Evolutionary conservation across 352 stramenopile genomes (phyloP).

Genomic region (Hyaloperonospora brassicae): DNA sequence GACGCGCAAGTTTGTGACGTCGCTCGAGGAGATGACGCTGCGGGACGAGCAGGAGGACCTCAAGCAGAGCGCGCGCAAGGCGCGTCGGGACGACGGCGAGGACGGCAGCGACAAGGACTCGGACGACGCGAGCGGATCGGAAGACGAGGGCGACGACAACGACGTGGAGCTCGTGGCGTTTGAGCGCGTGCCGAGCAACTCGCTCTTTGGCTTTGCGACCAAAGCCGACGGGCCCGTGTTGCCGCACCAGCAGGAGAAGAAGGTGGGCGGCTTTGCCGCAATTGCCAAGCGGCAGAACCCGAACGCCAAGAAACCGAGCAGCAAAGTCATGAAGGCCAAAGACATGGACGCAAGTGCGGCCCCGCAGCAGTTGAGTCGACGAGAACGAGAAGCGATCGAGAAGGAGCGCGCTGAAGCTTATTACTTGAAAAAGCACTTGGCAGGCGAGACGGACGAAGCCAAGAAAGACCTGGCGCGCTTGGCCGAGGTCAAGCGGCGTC

Average conservation of each 20-base stretch:
- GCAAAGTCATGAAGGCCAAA: slow-evolving; percentile 85
- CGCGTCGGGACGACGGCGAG: slow-evolving; percentile 47
- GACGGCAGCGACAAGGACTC: slow-evolving; percentile 31
- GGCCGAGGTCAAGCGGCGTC: slow-evolving; percentile 66
- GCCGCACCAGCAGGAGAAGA: slow-evolving; percentile 57
- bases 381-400: slow-evolving; percentile 83
- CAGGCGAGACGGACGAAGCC: slow-evolving; percentile 77
- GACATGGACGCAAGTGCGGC: slow-evolving; percentile 58
- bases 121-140: slow-evolving; percentile 47
- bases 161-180: slow-evolving; percentile 54
- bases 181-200: slow-evolving; percentile 68
- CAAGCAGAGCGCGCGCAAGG: slow-evolving; percentile 62
- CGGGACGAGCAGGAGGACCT: slow-evolving; percentile 67
- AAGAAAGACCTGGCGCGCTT: slow-evolving; percentile 82
- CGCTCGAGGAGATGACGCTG: slow-evolving; percentile 72
- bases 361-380: slow-evolving; percentile 62
- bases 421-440: slow-evolving; percentile 83
- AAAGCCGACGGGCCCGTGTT: slow-evolving; percentile 46
- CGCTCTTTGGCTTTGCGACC: slow-evolving; percentile 60
- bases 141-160: slow-evolving; percentile 47
- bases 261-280: slow-evolving; percentile 52
- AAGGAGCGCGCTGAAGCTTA: slow-evolving; percentile 63
- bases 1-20: slow-evolving; percentile 73
- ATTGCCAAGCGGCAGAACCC: slow-evolving; percentile 81
- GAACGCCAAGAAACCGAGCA: slow-evolving; percentile 55